Conservation (phyloP, 2,329 filamentous ascomycete genomes). For the Aciculosporium take region DNA sequence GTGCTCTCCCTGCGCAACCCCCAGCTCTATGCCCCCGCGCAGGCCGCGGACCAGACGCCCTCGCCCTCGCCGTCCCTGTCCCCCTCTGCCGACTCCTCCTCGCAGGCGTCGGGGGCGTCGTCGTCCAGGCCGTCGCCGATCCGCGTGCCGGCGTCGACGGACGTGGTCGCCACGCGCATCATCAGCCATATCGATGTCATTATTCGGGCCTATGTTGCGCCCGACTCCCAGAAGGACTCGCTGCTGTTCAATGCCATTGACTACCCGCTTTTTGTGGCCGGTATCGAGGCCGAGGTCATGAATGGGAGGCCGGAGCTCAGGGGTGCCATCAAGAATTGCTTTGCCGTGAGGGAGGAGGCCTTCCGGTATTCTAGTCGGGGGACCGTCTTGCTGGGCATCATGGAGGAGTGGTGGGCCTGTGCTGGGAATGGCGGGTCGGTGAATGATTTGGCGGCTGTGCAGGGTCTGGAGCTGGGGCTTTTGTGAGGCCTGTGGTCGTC, state of each 20-base stretch:
- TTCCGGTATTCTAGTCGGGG: slow-evolving; percentile 1
- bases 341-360: not conserved
- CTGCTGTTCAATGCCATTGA: slow-evolving; percentile 4
- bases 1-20: slow-evolving; percentile 1
- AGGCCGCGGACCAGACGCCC: not conserved
- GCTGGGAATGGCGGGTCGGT: not conserved
- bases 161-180: not conserved
- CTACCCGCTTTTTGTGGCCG: slow-evolving; percentile 1
- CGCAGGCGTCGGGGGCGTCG: not conserved
- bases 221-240: not conserved
- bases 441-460: not conserved
- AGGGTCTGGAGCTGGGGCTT: slow-evolving; percentile 1
- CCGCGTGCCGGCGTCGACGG: not conserved
- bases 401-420: slow-evolving; percentile 2
- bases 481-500: not conserved
- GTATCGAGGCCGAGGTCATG: slow-evolving; percentile 1
- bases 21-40: not conserved
- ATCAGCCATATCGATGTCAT: slow-evolving; percentile 3
- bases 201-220: not conserved
- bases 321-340: slow-evolving; percentile 1
- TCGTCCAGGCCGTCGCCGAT: no score
- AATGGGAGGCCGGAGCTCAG: not conserved
- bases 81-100: not conserved
- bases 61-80: not conserved
- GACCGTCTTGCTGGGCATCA: not conserved